Percentiles rank a stretch among this genome's conserved stretches.
These are phyloP conservation scores for Penicillium pancosmium DNA, from an alignment of 495 filamentous ascomycete genomes.

Conservation along the genomic window DNA sequence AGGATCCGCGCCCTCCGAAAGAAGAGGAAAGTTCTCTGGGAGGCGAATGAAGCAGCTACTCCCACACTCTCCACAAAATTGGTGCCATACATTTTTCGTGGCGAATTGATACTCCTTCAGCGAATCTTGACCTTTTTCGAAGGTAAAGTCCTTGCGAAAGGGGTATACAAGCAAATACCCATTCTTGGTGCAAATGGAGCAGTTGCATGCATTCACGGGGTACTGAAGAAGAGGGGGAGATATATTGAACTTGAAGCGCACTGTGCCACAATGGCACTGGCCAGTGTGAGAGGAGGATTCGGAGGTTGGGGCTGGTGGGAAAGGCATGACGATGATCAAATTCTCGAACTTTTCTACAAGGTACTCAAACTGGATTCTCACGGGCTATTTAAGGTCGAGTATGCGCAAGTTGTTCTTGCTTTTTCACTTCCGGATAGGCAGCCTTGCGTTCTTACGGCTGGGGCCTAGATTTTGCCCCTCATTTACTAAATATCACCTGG, in stretches of 20 bases:
- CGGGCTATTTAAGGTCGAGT: background rate
- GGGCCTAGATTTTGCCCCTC: background rate
- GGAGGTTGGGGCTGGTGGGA: constrained; percentile 9
- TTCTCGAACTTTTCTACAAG: background rate
- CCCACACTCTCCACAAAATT: constrained; percentile 35
- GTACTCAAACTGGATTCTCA: background rate
- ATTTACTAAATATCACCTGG: too few relatives aligned
- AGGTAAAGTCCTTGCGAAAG: constrained; percentile 24
- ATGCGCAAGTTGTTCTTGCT: background rate
- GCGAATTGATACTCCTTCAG: constrained; percentile 31
- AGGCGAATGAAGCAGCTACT: constrained; percentile 15
- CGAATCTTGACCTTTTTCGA: constrained; percentile 21
- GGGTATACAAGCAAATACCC: constrained; percentile 45
- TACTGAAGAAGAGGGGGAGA: constrained; percentile 29
- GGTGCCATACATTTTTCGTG: constrained; percentile 18
- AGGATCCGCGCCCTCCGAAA: background rate
- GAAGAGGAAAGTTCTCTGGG: background rate
- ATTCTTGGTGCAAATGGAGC: constrained; percentile 46
- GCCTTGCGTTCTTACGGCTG: background rate
- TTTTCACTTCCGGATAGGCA: background rate
- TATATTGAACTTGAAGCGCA: constrained; percentile 6
- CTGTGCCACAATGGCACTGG: constrained; percentile 17
- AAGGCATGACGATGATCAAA: background rate
- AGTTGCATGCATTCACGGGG: constrained; percentile 39
- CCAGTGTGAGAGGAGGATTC: constrained; percentile 12